Percentiles rank a stretch among this genome's conserved stretches.
These are phyloP conservation scores for Tricladium varicosporioides DNA, from an alignment of 2,329 filamentous ascomycete species.

Conservation along the genomic window DNA sequence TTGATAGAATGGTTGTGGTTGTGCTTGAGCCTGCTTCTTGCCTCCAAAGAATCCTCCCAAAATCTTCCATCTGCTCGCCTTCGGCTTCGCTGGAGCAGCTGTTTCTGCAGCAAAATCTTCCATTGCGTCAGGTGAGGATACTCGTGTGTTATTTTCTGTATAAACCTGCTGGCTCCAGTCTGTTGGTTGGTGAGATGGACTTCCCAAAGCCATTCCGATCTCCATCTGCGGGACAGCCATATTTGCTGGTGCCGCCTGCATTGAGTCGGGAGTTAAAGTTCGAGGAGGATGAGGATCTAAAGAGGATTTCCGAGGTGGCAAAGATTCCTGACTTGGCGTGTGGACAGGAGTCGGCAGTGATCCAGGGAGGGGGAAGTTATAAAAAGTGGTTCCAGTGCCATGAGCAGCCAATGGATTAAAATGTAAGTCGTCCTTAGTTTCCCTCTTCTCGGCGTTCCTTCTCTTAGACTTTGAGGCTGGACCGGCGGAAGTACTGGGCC, in stretches of 20 bases:
- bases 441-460: slow-evolving; percentile 25
- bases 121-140: slow-evolving; percentile 26
- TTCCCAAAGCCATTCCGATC: slow-evolving; percentile 75
- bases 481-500: slow-evolving; percentile 32
- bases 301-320: slow-evolving; percentile 13
- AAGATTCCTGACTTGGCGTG: slow-evolving; percentile 18
- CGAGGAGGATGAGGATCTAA: slow-evolving; percentile 1
- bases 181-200: slow-evolving; percentile 48
- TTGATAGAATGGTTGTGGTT: slow-evolving; percentile 31
- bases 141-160: slow-evolving; percentile 10
- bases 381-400: slow-evolving; percentile 28
- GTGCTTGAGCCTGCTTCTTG: slow-evolving; percentile 37
- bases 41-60: slow-evolving; percentile 50
- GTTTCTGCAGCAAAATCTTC: slow-evolving; percentile 17
- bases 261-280: slow-evolving; percentile 21
- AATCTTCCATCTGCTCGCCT: slow-evolving; percentile 57
- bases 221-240: slow-evolving; percentile 20
- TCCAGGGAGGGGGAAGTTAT: slow-evolving; percentile 30
- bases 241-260: slow-evolving; percentile 10
- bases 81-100: slow-evolving; percentile 31
- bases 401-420: slow-evolving; percentile 29
- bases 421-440: slow-evolving; percentile 33
- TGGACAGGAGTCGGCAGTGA: slow-evolving; percentile 23
- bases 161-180: slow-evolving; percentile 19
- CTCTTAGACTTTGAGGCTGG: slow-evolving; percentile 21